phyloP scores from a whole-genome alignment of 345 rosid species.

The Laguncularia racemosa region DNA sequence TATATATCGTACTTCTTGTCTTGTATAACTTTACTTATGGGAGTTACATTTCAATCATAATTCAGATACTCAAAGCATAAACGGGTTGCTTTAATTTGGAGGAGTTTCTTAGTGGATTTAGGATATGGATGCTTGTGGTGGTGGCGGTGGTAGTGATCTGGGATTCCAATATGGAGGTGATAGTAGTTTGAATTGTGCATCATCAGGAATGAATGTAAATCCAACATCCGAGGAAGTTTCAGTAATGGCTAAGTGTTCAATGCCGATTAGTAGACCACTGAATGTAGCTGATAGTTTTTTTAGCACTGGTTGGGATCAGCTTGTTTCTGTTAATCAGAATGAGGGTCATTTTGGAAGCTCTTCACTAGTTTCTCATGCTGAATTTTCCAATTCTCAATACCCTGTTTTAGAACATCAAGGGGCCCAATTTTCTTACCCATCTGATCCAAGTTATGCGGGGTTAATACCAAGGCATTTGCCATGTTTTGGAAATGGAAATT shows the following conservation, averaged over 20 bases:
- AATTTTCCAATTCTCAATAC: conserved; percentile 45
- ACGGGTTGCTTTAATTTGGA: conserved; percentile 15
- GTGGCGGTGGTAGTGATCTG: conserved; percentile 43
- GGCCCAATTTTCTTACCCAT: conserved; percentile 44
- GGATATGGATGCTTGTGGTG: conserved; percentile 47
- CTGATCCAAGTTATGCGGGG: conserved; percentile 51
- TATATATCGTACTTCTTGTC: conserved; percentile 7
- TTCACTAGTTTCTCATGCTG: conserved; percentile 43
- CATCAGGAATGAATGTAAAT: conserved; percentile 34
- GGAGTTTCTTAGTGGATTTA: conserved; percentile 23
- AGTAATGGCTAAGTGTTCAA: conserved; percentile 29
- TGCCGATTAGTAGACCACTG: conserved; percentile 32
- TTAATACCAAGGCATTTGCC: conserved; percentile 39
- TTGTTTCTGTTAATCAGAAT: conserved; percentile 36
- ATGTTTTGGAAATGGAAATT: conserved; percentile 47
- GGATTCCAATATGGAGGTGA: conserved; percentile 43
- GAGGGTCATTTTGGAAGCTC: conserved; percentile 39
- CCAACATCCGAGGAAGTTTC: conserved; percentile 29
- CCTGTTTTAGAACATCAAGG: conserved; percentile 53
- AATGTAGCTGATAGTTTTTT: conserved; percentile 44
- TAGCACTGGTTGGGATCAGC: conserved; percentile 74
- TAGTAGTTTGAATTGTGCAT: conserved; percentile 28
- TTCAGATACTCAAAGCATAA: conserved; percentile 12
- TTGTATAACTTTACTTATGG: conserved; percentile 15
- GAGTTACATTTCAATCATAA: conserved; percentile 15